Percentiles rank a stretch among this genome's conserved stretches.
Conservation (phyloP, 2,329 filamentous ascomycete genomes). For the Trichoderma atrobrunneum region DNA sequence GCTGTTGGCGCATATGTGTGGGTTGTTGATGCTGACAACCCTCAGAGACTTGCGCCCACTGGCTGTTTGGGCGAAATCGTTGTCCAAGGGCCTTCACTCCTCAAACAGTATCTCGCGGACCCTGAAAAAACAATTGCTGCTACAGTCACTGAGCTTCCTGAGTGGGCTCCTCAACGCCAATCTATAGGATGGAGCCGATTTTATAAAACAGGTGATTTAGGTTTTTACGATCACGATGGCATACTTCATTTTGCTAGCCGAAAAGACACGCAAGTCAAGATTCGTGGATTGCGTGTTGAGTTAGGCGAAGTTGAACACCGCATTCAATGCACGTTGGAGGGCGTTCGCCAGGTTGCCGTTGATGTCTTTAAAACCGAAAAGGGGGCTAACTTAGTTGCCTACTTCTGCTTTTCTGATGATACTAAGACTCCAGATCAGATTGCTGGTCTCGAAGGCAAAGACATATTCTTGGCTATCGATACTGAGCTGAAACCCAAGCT, state of each 20-base stretch:
- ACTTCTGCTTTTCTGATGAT: background rate
- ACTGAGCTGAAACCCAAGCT: background rate
- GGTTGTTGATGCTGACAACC: slow-evolving; percentile 17
- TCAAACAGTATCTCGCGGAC: slow-evolving; percentile 16
- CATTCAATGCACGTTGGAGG: background rate
- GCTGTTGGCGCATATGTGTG: background rate
- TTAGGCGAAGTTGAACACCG: slow-evolving; percentile 31
- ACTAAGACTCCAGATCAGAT: background rate
- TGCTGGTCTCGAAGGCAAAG: background rate
- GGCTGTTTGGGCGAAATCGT: slow-evolving; percentile 19
- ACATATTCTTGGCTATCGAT: background rate
- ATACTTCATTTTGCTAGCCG: slow-evolving; percentile 45
- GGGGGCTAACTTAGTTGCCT: background rate
- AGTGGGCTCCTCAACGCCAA: slow-evolving; percentile 2
- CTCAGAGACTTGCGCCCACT: slow-evolving; percentile 11
- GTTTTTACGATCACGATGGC: slow-evolving; percentile 39
- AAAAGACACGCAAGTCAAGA: slow-evolving; percentile 57
- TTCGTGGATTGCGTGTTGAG: slow-evolving; percentile 58
- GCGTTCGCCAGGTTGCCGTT: background rate
- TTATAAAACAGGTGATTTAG: slow-evolving; percentile 50
- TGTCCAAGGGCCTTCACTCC: slow-evolving; percentile 14
- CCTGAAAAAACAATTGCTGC: slow-evolving; percentile 5
- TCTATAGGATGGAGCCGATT: slow-evolving; percentile 17
- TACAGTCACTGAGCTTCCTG: background rate
- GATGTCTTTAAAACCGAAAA: slow-evolving; percentile 14